Evolutionary conservation across 2,329 filamentous ascomycete species (phyloP), one percentile per base, ranked within the genome.

Genomic region (Penicillium sp.): DNA sequence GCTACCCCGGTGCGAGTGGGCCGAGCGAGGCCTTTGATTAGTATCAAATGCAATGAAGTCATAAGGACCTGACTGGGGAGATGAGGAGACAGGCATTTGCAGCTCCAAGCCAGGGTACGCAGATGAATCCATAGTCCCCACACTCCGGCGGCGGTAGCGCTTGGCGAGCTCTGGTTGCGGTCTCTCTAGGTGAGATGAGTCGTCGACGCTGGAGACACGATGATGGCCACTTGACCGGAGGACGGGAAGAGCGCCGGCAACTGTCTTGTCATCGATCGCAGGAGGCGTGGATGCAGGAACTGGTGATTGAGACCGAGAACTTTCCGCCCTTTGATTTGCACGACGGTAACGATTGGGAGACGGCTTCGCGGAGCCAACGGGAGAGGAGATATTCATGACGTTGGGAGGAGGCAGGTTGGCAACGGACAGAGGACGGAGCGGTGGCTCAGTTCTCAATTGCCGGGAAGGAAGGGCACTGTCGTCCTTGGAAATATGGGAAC

Each of bases 321-420:
- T 82, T 65, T 87, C 86, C 16, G 79, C 76, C 60, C 85, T 81
- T 65, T 85, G 84, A 58, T 83, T 81, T 56, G 82, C 82, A 60
- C 92, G 88, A 68, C 92, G 85, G 73, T 97, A 97, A 59, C 94
- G 87, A 73, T 96, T 92, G 1, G 91, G 91, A 1, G 90, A 87
- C 22, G 87, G 81, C 69, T 92, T 92, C 47, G 81, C 76, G 4
- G 63, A 52, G 36, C 83, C 80, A 43, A 87, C 83, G 54, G 83
- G 79, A n/a, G 75, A 72, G 18, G 73, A 69, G 37, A 69, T 70
- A 53, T 69, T 71, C 64, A 87, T 63, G 77, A 84, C 83, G 50
- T 85, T 82, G 27, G 82, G 75, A 50, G 77, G 75, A 44, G 79
- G 82, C 14, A 85, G 71, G 56, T 81, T 81, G 65, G 82, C 81